Evolutionary conservation across 164 flowering plant species (phyloP).

Genomic region (Nelumbo lutea): DNA sequence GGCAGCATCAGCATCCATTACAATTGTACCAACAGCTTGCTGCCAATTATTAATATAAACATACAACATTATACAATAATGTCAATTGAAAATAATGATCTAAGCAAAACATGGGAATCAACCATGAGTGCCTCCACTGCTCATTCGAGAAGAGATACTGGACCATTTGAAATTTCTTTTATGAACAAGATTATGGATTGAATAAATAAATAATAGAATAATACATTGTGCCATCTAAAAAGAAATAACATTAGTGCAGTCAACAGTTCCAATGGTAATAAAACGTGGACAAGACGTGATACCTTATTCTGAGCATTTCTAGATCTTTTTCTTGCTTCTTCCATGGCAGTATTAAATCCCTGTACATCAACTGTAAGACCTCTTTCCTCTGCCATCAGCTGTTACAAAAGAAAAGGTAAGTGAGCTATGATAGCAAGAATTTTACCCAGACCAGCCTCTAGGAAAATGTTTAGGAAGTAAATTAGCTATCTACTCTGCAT

Average conservation of each 20-base stretch:
- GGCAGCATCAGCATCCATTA: constrained; percentile 96
- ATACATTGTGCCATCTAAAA: no score
- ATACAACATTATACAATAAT: neutral
- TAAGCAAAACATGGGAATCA: neutral
- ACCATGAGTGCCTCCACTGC: neutral
- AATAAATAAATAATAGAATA: no score
- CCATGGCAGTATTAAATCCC: constrained; percentile 78
- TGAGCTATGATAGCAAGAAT: neutral
- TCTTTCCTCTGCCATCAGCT: constrained; percentile 99
- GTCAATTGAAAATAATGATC: neutral
- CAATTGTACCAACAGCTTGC: constrained; percentile 76
- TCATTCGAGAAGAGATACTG: no score
- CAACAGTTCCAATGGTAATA: neutral
- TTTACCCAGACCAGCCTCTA: constrained; percentile 1
- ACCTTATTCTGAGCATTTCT: constrained; percentile 87
- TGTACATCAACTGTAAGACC: constrained; percentile 70
- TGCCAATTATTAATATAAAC: constrained; percentile 26
- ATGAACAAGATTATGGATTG: no score
- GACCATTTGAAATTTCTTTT: no score
- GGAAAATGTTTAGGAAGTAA: neutral
- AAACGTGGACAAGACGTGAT: neutral
- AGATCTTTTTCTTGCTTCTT: constrained; percentile 88
- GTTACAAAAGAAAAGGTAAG: constrained; percentile 11
- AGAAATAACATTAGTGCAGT: neutral
- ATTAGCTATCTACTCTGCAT: constrained; percentile 1